These are phyloP conservation scores for Tanacetum coccineum DNA, from an alignment of 129 eudicot species.

Conservation along the genomic window DNA sequence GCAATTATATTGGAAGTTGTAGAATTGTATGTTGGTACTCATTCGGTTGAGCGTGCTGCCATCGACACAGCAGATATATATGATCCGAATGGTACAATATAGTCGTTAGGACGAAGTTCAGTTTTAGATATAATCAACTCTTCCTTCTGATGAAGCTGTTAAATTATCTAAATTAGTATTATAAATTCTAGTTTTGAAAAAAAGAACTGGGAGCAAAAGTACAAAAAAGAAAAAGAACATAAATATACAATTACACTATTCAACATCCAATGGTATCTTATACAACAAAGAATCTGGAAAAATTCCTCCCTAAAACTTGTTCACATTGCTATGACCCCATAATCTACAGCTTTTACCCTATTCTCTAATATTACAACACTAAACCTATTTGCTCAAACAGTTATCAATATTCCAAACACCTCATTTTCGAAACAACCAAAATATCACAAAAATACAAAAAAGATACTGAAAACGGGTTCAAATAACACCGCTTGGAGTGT, in stretches of 20 bases:
- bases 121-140: too few relatives aligned
- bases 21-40: too few relatives aligned
- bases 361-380: slow-evolving; percentile 25
- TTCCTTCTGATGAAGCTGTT: too few relatives aligned
- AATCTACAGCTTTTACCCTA: slow-evolving; percentile 34
- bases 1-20: too few relatives aligned
- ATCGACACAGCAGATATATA: too few relatives aligned
- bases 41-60: too few relatives aligned
- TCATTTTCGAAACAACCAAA: slow-evolving; percentile 6
- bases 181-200: not conserved
- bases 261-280: slow-evolving; percentile 23
- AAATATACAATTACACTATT: slow-evolving; percentile 33
- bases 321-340: slow-evolving; percentile 24
- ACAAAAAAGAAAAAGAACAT: slow-evolving; percentile 5
- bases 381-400: slow-evolving; percentile 20
- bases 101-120: too few relatives aligned
- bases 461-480: slow-evolving; percentile 2
- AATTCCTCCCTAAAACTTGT: slow-evolving; percentile 26
- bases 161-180: not conserved
- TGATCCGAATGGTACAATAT: too few relatives aligned
- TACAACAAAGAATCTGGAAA: slow-evolving; percentile 38
- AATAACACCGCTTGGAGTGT: not conserved
- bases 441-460: not conserved
- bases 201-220: not conserved
- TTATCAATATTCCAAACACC: slow-evolving; percentile 3